Base-by-base conservation (phyloP, 2,329 filamentous ascomycete species). In the Penicillium sp. region DNA sequence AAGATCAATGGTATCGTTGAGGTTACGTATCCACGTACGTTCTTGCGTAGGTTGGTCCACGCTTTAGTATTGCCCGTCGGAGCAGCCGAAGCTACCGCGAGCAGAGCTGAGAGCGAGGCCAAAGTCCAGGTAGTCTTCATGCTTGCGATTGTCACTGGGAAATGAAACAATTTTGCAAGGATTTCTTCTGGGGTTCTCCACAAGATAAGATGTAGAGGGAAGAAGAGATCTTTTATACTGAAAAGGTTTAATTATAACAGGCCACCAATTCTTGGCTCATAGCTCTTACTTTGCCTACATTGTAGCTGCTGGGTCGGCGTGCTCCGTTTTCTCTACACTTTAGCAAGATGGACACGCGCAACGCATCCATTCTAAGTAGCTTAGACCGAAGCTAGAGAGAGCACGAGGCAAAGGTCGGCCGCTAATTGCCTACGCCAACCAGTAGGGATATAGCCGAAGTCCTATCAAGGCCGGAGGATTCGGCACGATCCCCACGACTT, bases 1-100 rank as follows among this genome's bases (percentile, higher is more conserved):
- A 9, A 35, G 2, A 7, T n/a, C 16, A 11, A 9, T 21, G 22
- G 19, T 13, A 26, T 9, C n/a, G 3, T 31, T 5, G 1, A 10
- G 4, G 10, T 29, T 1, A 29, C 2, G 21, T 9, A 14, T n/a
- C 21, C 44, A 62, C 64, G 53, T 27, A 69, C 66, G 9, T 70
- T 70, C 46, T 68, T 59, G 9, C 66, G 60, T 27, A 68, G 53
- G 9, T 63, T 48, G 24, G 41, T 46, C 67, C 67, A 70, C 37
- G 55, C 39, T n/a, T 60, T 51, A 9, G 54, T 52, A 24, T 48
- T 52, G 14, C 50, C 56, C 19, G 63, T 57, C 29, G 66, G 65
- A 19, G 53, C 49, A 19, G 67, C 63, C 2, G 63, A 59, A 50
- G 55, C 54, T 3, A 54, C 48, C 9, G 31, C 48, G 16, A 43